phyloP scores from a whole-genome alignment of 2,329 filamentous ascomycete species.

The Lachnellula hyalina region DNA sequence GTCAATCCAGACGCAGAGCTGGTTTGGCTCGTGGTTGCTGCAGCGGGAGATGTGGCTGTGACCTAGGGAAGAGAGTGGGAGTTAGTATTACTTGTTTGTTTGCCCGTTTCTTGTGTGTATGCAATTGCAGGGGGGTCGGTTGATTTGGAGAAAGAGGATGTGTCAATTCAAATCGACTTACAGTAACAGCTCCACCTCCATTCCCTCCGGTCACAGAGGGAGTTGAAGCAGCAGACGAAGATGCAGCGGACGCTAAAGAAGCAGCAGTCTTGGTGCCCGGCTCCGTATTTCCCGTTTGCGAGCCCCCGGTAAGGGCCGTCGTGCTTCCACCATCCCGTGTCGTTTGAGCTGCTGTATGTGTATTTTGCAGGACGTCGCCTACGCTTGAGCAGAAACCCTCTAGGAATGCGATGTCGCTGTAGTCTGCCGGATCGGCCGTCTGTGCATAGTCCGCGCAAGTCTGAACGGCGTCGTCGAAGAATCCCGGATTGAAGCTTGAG shows the following conservation, averaged over 20 bases:
- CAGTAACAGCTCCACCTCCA: neutral
- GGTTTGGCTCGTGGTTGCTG: neutral
- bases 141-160: too few species aligned
- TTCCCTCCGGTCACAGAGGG: neutral
- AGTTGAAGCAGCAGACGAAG: neutral
- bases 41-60: too few species aligned
- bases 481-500: constrained; percentile 1
- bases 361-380: constrained; percentile 27
- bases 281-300: neutral
- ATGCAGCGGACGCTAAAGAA: neutral
- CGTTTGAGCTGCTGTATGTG: neutral
- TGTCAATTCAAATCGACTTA: neutral
- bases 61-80: too few species aligned
- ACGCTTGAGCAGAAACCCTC: constrained; percentile 13
- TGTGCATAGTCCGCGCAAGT: constrained; percentile 7
- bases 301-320: neutral
- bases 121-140: too few species aligned
- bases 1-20: neutral
- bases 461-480: constrained; percentile 7
- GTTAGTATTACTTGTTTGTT: too few species aligned
- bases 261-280: neutral
- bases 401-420: neutral
- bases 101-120: too few species aligned
- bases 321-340: neutral
- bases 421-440: constrained; percentile 8